phyloP scores from a whole-genome alignment of 1,284 basidiomycete genomes.

The Golubevia pallescens region DNA sequence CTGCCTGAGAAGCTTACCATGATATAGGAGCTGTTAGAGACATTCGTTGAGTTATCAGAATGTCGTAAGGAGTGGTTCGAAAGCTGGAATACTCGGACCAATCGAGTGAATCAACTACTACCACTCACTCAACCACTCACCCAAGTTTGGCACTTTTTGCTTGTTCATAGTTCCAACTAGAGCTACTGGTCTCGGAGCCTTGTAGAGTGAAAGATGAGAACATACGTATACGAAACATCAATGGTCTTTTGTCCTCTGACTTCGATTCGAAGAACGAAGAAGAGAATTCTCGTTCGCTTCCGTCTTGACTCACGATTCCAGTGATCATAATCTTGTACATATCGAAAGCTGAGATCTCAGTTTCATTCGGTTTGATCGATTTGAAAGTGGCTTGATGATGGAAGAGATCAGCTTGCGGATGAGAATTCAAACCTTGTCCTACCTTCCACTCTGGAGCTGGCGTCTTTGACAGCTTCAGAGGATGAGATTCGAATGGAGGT shows the following conservation, averaged over 20 bases:
- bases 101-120: too few species aligned
- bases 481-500: background rate
- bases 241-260: too few species aligned
- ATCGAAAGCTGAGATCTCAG: slow-evolving; percentile 19
- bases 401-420: slow-evolving; percentile 18
- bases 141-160: slow-evolving; percentile 28
- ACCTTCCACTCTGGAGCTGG: slow-evolving; percentile 25
- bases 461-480: slow-evolving; percentile 19
- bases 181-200: slow-evolving; percentile 41
- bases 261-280: background rate
- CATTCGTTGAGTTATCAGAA: too few species aligned
- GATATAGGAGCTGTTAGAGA: too few species aligned
- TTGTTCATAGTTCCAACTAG: slow-evolving; percentile 38
- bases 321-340: slow-evolving; percentile 49
- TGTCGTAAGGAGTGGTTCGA: too few species aligned
- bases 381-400: slow-evolving; percentile 19
- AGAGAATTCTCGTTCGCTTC: slow-evolving; percentile 4
- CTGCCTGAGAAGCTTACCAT: too few species aligned
- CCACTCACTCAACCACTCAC: slow-evolving; percentile 1
- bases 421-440: slow-evolving; percentile 37
- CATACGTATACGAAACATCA: too few species aligned
- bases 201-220: too few species aligned
- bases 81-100: too few species aligned
- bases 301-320: slow-evolving; percentile 17
- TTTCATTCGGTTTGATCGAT: slow-evolving; percentile 36